phyloP scores from a whole-genome alignment of 2,329 filamentous ascomycete genomes.

The Aphanocladium album region DNA sequence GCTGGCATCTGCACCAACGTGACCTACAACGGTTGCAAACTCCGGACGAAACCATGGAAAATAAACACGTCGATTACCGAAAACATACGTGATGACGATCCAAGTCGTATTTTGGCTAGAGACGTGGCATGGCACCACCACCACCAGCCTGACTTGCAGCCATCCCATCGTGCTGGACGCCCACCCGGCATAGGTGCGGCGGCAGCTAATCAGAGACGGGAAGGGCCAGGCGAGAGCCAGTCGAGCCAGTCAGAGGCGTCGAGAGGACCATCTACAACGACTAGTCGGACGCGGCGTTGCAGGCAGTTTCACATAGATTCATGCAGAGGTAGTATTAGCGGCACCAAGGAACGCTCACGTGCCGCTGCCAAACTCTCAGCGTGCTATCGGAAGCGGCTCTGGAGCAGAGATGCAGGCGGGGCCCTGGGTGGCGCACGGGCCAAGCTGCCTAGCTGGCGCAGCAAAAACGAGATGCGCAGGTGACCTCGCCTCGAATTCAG shows the following conservation, averaged over 20 bases:
- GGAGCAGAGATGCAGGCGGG: constrained; percentile 6
- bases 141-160: background rate
- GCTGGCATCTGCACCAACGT: background rate
- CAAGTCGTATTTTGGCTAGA: background rate
- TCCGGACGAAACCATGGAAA: background rate
- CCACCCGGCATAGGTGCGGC: background rate
- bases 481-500: constrained; percentile 8
- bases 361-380: background rate
- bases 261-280: background rate
- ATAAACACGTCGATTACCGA: background rate
- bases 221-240: too few species aligned
- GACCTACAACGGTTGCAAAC: background rate
- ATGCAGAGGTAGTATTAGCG: background rate
- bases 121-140: constrained; percentile 5
- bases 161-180: constrained; percentile 1
- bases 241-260: background rate
- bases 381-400: constrained; percentile 12
- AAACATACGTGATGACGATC: background rate
- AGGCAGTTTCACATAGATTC: constrained; percentile 3
- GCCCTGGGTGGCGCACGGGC: constrained; percentile 4
- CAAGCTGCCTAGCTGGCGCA: background rate
- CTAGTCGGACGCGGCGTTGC: background rate
- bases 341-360: constrained; percentile 8
- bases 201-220: background rate
- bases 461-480: constrained; percentile 10